These are phyloP conservation scores for Aspergillus versicolor DNA, from an alignment of 2,329 filamentous ascomycete species.

Conservation along the genomic window DNA sequence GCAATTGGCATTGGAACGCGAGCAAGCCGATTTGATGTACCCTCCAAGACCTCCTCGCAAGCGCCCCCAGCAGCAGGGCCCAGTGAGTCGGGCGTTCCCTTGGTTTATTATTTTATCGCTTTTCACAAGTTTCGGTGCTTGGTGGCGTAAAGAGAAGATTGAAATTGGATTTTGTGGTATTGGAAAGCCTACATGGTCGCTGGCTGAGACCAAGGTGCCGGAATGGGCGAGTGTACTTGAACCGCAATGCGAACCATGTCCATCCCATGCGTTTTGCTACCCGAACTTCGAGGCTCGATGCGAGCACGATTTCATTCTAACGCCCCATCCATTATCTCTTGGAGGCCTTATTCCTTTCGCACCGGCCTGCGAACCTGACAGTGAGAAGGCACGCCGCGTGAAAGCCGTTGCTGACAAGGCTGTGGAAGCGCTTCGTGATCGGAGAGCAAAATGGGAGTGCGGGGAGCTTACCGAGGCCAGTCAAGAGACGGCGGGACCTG, in stretches of 20 bases:
- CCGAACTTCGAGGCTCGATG: conserved; percentile 74
- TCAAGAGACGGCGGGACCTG: conserved; percentile 60
- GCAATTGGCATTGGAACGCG: conserved; percentile 73
- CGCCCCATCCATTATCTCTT: conserved; percentile 78
- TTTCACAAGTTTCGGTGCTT: conserved; percentile 69
- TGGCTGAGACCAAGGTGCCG: conserved; percentile 66
- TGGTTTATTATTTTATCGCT: conserved; percentile 70
- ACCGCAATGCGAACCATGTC: conserved; percentile 86
- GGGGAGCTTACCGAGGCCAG: conserved; percentile 69
- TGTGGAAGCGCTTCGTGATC: conserved; percentile 80
- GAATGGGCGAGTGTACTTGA: conserved; percentile 69
- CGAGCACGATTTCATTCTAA: conserved; percentile 82
- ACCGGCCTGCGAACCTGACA: conserved; percentile 91
- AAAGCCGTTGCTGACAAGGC: conserved; percentile 85
- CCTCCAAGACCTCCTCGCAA: conserved; percentile 21
- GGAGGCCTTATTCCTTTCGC: conserved; percentile 79
- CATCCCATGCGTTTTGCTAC: conserved; percentile 85
- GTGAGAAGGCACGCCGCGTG: conserved; percentile 83
- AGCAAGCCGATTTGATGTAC: conserved; percentile 55
- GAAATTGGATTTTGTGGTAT: conserved; percentile 92
- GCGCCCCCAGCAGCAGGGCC: conserved; percentile 39
- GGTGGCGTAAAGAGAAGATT: conserved; percentile 95
- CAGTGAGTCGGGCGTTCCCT: conserved; percentile 61
- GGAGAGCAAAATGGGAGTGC: conserved; percentile 87
- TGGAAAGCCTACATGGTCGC: conserved; percentile 61